Evolutionary conservation across 495 filamentous ascomycete species (phyloP), one percentile per base, ranked within the genome.

Genomic region (Xylona heveae): DNA sequence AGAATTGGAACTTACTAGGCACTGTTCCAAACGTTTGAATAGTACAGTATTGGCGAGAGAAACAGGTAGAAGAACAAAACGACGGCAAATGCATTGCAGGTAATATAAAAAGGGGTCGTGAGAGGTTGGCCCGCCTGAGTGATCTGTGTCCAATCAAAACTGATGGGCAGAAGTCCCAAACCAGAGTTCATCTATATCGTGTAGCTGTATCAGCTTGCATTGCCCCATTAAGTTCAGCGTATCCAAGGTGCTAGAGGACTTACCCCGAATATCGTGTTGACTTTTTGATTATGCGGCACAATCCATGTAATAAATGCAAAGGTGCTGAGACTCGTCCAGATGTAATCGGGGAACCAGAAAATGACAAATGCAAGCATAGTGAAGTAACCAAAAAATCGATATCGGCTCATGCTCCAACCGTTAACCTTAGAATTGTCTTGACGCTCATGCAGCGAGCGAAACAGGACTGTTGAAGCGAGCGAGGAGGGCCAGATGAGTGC

Each of bases 191-290:
- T n/a, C n/a, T n/a, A n/a, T n/a, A n/a, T n/a, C n/a, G n/a, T n/a
- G n/a, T n/a, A n/a, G n/a, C n/a, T n/a, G n/a, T n/a, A n/a, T n/a
- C n/a, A n/a, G n/a, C n/a, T n/a, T n/a, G n/a, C n/a, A n/a, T n/a
- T n/a, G n/a, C n/a, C n/a, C n/a, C n/a, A n/a, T n/a, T n/a, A n/a
- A n/a, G n/a, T n/a, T n/a, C n/a, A n/a, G n/a, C n/a, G n/a, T n/a
- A n/a, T n/a, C n/a, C 21, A 59, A 62, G 1, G 54, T 63, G 17
- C 55, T 55, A 5, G 55, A 47, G 28, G 56, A 56, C 25, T 60
- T 53, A 18, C 8, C 7, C 23, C 23, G 13, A 25, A 25, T 8
- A 25, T 7, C 23, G 23, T 25, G 23, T 25, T 25, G 23, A 64
- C 45, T 0, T 61, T 59, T n/a, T 54, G 42, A 38, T 52, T 60